A percentile compares a stretch with the other conserved stretches of the same genome.
Evolutionary conservation across 2,329 filamentous ascomycete species (phyloP).

Genomic region (Aplosporella prunicola): DNA sequence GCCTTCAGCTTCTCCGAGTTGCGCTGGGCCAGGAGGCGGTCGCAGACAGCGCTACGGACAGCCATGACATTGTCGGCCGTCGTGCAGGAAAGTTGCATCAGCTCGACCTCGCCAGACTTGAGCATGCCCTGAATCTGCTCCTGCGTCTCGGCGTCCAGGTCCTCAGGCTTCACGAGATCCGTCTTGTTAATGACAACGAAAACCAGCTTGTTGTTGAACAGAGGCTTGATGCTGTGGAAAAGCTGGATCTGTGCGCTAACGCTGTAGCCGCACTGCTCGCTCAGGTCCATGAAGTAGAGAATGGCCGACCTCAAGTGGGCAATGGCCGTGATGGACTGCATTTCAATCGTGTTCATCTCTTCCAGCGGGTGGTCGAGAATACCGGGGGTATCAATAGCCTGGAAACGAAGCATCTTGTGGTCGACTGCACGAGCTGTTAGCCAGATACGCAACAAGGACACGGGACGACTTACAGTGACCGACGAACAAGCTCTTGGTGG

Average conservation of each 20-base stretch:
- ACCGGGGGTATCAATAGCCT: conserved; percentile 96
- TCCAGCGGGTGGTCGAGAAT: conserved; percentile 95
- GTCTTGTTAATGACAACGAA: conserved; percentile 99
- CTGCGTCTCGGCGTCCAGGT: conserved; percentile 70
- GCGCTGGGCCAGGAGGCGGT: conserved; percentile 82
- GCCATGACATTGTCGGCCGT: conserved; percentile 89
- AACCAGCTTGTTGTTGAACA: conserved; percentile 95
- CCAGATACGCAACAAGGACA: too few species aligned
- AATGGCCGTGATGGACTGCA: conserved; percentile 97
- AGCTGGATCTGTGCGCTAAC: conserved; percentile 87
- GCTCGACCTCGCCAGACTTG: conserved; percentile 81
- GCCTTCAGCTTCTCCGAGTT: conserved; percentile 92
- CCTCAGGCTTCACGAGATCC: conserved; percentile 78
- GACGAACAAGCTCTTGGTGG: conserved; percentile 93
- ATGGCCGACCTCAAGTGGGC: conserved; percentile 92
- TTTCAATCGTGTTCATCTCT: conserved; percentile 99
- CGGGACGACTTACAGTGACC: conserved; percentile 54
- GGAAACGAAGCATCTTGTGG: conserved; percentile 86
- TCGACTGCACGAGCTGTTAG: conserved; percentile 82
- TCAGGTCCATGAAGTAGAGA: conserved; percentile 96
- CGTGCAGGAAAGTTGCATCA: conserved; percentile 89
- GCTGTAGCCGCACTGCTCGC: conserved; percentile 92
- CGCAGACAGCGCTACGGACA: conserved; percentile 91
- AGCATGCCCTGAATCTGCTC: conserved; percentile 69
- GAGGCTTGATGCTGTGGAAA: conserved; percentile 91